A percentile compares a stretch with the other conserved stretches of the same genome.
Evolutionary conservation across 768 basidiomycete species (phyloP).

Genomic region (Termitomyces sp.): DNA sequence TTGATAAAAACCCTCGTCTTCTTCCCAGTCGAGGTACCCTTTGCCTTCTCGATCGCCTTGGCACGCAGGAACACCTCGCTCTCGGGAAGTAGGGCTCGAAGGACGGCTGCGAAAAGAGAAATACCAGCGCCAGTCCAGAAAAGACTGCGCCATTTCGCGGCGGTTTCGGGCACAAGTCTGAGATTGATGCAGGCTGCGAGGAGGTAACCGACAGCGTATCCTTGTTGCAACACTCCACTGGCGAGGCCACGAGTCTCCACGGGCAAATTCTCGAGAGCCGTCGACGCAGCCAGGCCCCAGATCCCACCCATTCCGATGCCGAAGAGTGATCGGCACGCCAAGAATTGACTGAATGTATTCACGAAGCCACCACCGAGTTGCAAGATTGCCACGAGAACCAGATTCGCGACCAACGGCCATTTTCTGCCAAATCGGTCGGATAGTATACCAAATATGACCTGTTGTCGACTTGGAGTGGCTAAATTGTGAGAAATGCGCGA

Average conservation of each 20-base stretch:
- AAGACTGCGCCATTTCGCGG: slow-evolving; percentile 60
- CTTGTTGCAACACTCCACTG: slow-evolving; percentile 83
- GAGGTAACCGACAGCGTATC: slow-evolving; percentile 83
- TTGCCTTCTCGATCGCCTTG: slow-evolving; percentile 47
- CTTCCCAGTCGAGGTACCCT: slow-evolving; percentile 47
- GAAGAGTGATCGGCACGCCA: slow-evolving; percentile 78
- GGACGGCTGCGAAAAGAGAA: slow-evolving; percentile 58
- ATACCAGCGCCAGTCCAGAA: slow-evolving; percentile 81
- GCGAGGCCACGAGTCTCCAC: slow-evolving; percentile 82
- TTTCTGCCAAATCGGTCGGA: slow-evolving; percentile 90
- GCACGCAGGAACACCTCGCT: slow-evolving; percentile 67
- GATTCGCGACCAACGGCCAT: slow-evolving; percentile 83
- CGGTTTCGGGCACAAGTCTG: slow-evolving; percentile 43
- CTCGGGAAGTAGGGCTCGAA: slow-evolving; percentile 73
- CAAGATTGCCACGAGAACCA: slow-evolving; percentile 64
- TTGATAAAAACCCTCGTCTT: slow-evolving; percentile 70
- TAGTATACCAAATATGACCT: slow-evolving; percentile 75
- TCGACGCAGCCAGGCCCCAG: slow-evolving; percentile 81
- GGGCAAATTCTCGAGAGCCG: slow-evolving; percentile 85
- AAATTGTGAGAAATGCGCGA: not conserved
- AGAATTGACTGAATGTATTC: slow-evolving; percentile 70
- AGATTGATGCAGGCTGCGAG: slow-evolving; percentile 83
- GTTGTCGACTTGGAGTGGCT: slow-evolving; percentile 8
- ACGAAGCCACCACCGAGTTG: slow-evolving; percentile 82
- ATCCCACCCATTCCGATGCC: slow-evolving; percentile 88